Evolutionary conservation across 805 yeast genomes (phyloP), one percentile per base, ranked within the genome.

Genomic region (Zygosaccharomyces siamensis): DNA sequence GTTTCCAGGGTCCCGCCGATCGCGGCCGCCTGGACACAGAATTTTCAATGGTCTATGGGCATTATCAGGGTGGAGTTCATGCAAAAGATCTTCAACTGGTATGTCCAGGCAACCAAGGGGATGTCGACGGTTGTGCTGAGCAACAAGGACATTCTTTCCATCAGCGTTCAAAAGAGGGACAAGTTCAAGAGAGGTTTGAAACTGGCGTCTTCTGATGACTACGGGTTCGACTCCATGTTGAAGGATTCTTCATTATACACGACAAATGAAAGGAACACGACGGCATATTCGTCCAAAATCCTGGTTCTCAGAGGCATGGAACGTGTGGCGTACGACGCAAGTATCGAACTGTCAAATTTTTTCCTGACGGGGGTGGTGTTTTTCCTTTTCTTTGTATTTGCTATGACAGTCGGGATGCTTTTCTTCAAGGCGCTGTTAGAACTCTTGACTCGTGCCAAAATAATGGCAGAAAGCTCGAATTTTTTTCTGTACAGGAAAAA

Each of bases 21-120:
- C 57, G 98, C 97, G 4, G 89, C 96, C 2, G 90, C 98, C 2
- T 92, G 99, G 99, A 83, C 95, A 28, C 96, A 92, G 69, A 93
- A 92, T 72, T 93, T 93, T 74, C 83, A 81, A 68, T 92, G 98
- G 98, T 83, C 97, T 1, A 79, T 92, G 79, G 99, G 99, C 41
- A 83, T 92, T 55, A 86, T 93, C 59, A 77, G 78, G 46, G 80
- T 82, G 6, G 67, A 70, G 11, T 87, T 89, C 61, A 84, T 92
- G 80, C 97, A 90, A 67, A 67, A 74, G 38, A 86, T 89, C 53
- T 84, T 93, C 55, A 79, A 84, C 65, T 92, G 99, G 99, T 92
- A 92, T 67, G 83, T 92, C 45, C 97, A 92, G 70, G 73, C 96
- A 6, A 93, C 99, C 1, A 97, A 97, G 33, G 99, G 99, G 49